A percentile compares a stretch with the other conserved stretches of the same genome.
phyloP scores from a whole-genome alignment of 345 rosid species.

The Durio zibethinus region DNA sequence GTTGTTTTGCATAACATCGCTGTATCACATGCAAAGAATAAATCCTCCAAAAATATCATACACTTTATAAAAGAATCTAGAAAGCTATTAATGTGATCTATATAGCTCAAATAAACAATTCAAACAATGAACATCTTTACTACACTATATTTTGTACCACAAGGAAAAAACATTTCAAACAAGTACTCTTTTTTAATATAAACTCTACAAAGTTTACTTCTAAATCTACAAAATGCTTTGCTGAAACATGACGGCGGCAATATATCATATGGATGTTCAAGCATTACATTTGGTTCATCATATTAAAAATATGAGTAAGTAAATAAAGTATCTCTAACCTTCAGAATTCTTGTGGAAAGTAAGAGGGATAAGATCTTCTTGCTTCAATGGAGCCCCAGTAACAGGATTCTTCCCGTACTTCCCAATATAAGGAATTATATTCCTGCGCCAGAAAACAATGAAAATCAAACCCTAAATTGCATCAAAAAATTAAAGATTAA shows the following conservation, averaged over 20 bases:
- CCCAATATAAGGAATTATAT: slow-evolving; percentile 71
- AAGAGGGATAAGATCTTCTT: slow-evolving; percentile 65
- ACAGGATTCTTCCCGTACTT: slow-evolving; percentile 90
- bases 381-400: slow-evolving; percentile 69
- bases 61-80: slow-evolving; percentile 1
- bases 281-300: background rate
- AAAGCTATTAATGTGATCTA: background rate
- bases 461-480: slow-evolving; percentile 6
- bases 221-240: background rate
- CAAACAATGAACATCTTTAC: background rate
- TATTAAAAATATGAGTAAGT: background rate
- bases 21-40: background rate
- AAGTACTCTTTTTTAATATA: background rate
- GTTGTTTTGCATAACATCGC: background rate
- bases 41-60: background rate
- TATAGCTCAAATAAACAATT: background rate
- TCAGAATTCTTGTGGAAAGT: slow-evolving; percentile 81
- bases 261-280: background rate
- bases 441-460: slow-evolving; percentile 39
- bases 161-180: background rate
- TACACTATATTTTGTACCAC: background rate
- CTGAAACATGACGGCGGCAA: background rate
- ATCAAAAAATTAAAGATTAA: background rate
- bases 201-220: background rate
- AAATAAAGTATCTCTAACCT: slow-evolving; percentile 39